A percentile compares a stretch with the other conserved stretches of the same genome.
These are phyloP conservation scores for Iberis amara DNA, from an alignment of 441 rosid genomes.

Conservation along the genomic window DNA sequence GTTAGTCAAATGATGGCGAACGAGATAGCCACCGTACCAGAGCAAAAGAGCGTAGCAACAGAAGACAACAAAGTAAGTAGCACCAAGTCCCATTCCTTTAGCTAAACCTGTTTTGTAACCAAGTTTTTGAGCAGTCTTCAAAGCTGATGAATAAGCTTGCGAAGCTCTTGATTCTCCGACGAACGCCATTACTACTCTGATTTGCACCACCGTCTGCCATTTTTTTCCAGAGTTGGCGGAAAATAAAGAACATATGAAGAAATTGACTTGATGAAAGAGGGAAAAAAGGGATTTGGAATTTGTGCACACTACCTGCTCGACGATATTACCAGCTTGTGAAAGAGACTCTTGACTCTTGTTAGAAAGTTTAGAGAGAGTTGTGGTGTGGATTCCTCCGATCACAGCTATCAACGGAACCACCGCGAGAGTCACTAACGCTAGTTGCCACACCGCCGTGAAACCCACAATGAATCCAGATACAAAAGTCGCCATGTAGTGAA, in stretches of 20 bases:
- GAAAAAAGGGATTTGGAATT: not conserved
- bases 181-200: conserved; percentile 77
- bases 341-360: conserved; percentile 82
- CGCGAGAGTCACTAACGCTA: conserved; percentile 89
- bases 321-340: conserved; percentile 88
- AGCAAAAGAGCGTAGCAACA: conserved; percentile 93
- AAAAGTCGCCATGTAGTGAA: conserved; percentile 92
- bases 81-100: conserved; percentile 97
- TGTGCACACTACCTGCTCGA: conserved; percentile 70
- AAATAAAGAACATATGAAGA: conserved; percentile 24
- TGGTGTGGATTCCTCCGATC: conserved; percentile 82
- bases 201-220: conserved; percentile 85
- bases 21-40: conserved; percentile 97
- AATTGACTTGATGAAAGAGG: not conserved
- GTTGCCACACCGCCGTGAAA: conserved; percentile 99
- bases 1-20: conserved; percentile 87
- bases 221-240: not conserved
- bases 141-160: conserved; percentile 78
- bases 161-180: conserved; percentile 94
- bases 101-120: conserved; percentile 88
- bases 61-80: conserved; percentile 92
- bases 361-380: conserved; percentile 70
- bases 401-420: conserved; percentile 97
- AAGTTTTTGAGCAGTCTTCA: conserved; percentile 64
- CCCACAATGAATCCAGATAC: conserved; percentile 98